Evolutionary conservation across 352 stramenopile species (phyloP), one percentile per base, ranked within the genome.

Genomic region (Phytophthora nicotianae): DNA sequence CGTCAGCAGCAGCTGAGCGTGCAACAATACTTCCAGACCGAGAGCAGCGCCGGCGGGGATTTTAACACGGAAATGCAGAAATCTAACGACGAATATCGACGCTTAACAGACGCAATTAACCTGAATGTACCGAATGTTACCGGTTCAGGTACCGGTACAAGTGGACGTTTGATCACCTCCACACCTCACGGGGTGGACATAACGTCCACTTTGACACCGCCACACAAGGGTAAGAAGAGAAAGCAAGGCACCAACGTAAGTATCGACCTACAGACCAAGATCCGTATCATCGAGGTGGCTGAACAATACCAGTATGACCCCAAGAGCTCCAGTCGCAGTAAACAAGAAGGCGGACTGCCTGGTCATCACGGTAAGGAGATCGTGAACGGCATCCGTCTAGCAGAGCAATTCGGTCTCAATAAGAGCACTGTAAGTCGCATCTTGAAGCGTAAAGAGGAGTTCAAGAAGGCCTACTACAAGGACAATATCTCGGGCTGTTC

Each of bases 401-500:
- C 84, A 4, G 78, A 81, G 20, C 84, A 91, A 58, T 93, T 93
- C 37, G 80, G 80, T 0, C 70, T 93, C 5, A 93, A 93, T 62
- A 93, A 93, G 64, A 90, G 80, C 72, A 93, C 84, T 1, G 81
- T 93, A 24, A 91, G 81, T 40, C 84, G 84, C 62, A 93, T 93
- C 32, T 62, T 93, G n/a, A 93, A 93, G 70, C 84, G 84, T 69
- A 93, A 93, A 50, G 81, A 93, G 40, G 81, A 91, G 77, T 91
- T 90, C 69, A 93, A 93, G 72, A 90, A 91, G 58, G 84, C 84
- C 17, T 93, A 89, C 60, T 93, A 93, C 71, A 88, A 91, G 65
- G 84, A 93, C 75, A 91, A 91, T 52, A 81, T 93, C 58, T 90
- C 84, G 21, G 84, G 84, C 27, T 81, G 80, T 46, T 91, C 84